A percentile compares a stretch with the other conserved stretches of the same genome.
phyloP scores from a whole-genome alignment of 2,329 filamentous ascomycete species.

The Colletotrichum scovillei region DNA sequence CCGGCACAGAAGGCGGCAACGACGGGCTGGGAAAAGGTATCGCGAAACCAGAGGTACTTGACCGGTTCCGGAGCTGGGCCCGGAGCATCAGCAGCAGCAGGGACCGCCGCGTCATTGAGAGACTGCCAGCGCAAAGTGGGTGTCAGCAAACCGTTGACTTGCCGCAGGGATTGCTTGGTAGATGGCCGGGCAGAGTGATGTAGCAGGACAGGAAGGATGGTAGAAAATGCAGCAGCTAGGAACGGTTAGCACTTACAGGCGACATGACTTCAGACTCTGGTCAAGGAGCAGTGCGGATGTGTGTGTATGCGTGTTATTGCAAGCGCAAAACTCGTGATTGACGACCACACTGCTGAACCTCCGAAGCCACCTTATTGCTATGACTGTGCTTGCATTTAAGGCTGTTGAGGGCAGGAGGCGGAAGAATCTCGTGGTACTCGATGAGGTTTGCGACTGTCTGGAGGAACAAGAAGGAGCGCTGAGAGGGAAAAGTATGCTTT shows the following conservation, averaged over 20 bases:
- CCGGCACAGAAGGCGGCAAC: conserved; percentile 93
- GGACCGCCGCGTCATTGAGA: conserved; percentile 16
- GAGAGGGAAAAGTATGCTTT: conserved; percentile 14
- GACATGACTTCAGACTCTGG: conserved; percentile 34
- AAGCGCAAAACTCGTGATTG: conserved; percentile 9
- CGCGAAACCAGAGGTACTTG: conserved; percentile 48
- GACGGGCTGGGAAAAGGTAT: conserved; percentile 81
- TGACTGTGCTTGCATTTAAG: conserved; percentile 33
- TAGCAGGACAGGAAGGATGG: no score
- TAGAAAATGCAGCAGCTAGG: neutral
- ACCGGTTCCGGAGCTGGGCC: neutral
- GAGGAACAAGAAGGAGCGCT: neutral
- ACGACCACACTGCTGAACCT: conserved; percentile 33
- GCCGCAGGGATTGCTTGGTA: neutral
- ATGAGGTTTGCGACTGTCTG: conserved; percentile 3
- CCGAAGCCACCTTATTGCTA: conserved; percentile 27
- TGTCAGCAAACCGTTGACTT: neutral
- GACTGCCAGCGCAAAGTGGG: neutral
- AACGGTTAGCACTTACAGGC: conserved; percentile 18
- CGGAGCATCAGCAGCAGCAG: conserved; percentile 12
- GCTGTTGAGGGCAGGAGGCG: neutral
- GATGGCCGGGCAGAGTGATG: neutral
- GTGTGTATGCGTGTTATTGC: conserved; percentile 1
- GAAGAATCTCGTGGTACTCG: neutral
- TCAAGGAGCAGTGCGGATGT: conserved; percentile 25